Conservation (phyloP, 768 basidiomycete genomes). For the Lactarius trivialis region DNA sequence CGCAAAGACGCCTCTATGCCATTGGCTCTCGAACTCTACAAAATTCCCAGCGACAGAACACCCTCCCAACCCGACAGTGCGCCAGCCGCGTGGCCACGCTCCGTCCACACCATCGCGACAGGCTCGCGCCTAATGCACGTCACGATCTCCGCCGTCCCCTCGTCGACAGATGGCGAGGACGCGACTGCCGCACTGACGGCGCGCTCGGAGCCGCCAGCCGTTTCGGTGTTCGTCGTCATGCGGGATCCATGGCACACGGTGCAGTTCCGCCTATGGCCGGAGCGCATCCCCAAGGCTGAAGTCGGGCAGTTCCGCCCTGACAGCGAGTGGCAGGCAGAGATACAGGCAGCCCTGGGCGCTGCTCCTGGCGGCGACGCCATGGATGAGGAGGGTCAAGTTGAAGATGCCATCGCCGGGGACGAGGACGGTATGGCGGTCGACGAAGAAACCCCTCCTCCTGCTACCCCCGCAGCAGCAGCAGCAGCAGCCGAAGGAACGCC, state of each 20-base stretch:
- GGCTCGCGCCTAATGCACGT: conserved; percentile 2
- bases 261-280: conserved; percentile 21
- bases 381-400: conserved; percentile 14
- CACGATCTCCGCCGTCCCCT: conserved; percentile 14
- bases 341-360: conserved; percentile 6
- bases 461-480: background rate
- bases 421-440: conserved; percentile 12
- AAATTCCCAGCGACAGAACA: conserved; percentile 11
- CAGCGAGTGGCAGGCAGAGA: conserved; percentile 14
- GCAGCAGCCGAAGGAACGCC: background rate
- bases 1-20: conserved; percentile 8
- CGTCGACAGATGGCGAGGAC: conserved; percentile 13
- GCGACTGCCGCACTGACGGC: conserved; percentile 10
- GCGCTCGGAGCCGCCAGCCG: conserved; percentile 16
- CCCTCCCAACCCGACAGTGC: background rate
- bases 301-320: conserved; percentile 12
- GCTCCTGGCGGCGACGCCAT: background rate
- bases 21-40: conserved; percentile 17
- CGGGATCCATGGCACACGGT: conserved; percentile 17
- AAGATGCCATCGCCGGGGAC: background rate
- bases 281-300: conserved; percentile 17
- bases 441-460: background rate
- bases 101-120: conserved; percentile 17
- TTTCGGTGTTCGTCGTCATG: conserved; percentile 20
- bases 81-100: conserved; percentile 10